phyloP scores from a whole-genome alignment of 768 basidiomycete species.

The Phlebiopsis flavidoalba region DNA sequence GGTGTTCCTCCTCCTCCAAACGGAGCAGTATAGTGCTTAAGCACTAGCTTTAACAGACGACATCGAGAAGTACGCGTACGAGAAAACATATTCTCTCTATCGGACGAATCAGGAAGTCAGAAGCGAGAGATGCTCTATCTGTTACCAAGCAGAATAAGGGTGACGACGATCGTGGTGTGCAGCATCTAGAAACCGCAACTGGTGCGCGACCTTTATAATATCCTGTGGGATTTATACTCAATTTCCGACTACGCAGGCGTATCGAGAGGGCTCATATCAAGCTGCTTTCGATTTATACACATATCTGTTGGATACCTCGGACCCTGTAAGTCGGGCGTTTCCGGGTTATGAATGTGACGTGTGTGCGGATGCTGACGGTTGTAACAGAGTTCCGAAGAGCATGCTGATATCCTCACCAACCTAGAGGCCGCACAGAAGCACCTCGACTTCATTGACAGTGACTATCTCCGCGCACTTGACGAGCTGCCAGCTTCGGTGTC shows the following conservation, averaged over 20 bases:
- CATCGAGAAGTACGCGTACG: conserved; percentile 41
- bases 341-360: not conserved
- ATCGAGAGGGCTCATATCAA: conserved; percentile 74
- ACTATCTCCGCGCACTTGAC: conserved; percentile 62
- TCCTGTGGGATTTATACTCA: not conserved
- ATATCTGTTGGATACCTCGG: conserved; percentile 71
- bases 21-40: conserved; percentile 69
- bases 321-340: conserved; percentile 50
- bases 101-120: conserved; percentile 72
- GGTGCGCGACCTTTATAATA: conserved; percentile 40
- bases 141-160: conserved; percentile 35
- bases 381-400: conserved; percentile 75
- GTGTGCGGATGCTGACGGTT: not conserved
- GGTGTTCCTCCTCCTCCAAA: conserved; percentile 85
- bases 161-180: conserved; percentile 49
- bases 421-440: conserved; percentile 77
- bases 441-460: conserved; percentile 76
- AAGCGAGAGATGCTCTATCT: conserved; percentile 52
- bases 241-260: conserved; percentile 43
- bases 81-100: conserved; percentile 80
- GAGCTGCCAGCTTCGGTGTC: conserved; percentile 47
- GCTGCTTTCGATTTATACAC: conserved; percentile 74
- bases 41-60: conserved; percentile 60
- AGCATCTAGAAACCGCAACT: conserved; percentile 87
- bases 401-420: conserved; percentile 83